Evolutionary conservation across 192 early-diverging fungal species (phyloP).

Genomic region (Backusella psychrophila): DNA sequence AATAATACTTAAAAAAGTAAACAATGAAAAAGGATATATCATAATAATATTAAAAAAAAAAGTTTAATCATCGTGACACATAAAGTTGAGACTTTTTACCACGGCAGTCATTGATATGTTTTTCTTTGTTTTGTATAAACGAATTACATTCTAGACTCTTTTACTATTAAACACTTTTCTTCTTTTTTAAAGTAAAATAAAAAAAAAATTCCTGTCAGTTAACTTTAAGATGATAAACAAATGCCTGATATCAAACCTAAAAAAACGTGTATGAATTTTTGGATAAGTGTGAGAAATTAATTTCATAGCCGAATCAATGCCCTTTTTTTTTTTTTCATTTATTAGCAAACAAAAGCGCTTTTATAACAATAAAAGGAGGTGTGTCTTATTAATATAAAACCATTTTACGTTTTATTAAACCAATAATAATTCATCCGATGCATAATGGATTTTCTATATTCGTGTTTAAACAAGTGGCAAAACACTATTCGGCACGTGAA

Average conservation of each 20-base stretch:
- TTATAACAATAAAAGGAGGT: background rate
- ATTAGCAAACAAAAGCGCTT: background rate
- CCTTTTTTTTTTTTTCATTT: background rate
- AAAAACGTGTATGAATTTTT: background rate
- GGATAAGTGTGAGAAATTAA: background rate
- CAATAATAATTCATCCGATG: background rate
- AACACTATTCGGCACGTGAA: background rate
- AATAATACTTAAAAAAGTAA: background rate
- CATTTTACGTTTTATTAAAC: background rate
- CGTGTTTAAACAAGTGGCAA: background rate
- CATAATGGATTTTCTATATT: background rate
- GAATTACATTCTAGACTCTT: background rate
- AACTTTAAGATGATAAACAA: background rate
- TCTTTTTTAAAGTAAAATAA: background rate
- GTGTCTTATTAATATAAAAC: background rate
- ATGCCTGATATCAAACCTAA: background rate
- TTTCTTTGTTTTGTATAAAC: background rate
- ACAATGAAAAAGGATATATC: background rate
- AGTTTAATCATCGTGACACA: background rate
- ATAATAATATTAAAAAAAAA: background rate
- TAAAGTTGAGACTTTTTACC: background rate
- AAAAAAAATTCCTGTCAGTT: background rate
- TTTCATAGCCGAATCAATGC: background rate
- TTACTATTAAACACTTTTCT: background rate
- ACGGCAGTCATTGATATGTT: background rate